These are phyloP conservation scores for Haberlea rhodopensis DNA, from an alignment of 257 asterid species.

Conservation along the genomic window DNA sequence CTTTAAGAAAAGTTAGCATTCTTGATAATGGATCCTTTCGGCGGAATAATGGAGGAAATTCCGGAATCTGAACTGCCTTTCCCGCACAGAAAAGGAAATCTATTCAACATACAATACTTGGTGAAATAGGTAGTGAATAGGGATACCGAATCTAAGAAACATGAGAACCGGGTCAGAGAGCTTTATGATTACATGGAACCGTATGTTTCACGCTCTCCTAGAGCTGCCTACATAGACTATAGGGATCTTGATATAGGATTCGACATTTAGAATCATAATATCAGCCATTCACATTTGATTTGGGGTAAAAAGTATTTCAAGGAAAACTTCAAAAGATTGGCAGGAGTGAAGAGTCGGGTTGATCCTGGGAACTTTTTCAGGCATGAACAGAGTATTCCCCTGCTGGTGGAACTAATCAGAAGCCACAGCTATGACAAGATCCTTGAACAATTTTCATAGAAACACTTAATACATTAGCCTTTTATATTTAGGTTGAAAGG, in stretches of 20 bases:
- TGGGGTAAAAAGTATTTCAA: conserved; percentile 20
- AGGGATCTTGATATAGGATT: conserved; percentile 19
- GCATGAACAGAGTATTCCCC: conserved; percentile 16
- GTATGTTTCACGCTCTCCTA: not conserved
- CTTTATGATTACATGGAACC: conserved; percentile 1
- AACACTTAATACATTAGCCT: too few species aligned
- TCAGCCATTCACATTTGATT: conserved; percentile 11
- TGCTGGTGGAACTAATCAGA: too few species aligned
- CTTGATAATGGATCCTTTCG: not conserved
- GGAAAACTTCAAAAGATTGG: conserved; percentile 4
- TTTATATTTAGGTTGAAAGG: too few species aligned
- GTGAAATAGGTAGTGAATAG: not conserved
- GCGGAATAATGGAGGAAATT: conserved; percentile 13
- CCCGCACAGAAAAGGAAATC: conserved; percentile 17
- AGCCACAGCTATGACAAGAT: too few species aligned
- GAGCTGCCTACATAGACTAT: conserved; percentile 7
- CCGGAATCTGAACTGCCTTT: conserved; percentile 5
- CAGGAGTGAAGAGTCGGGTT: not conserved
- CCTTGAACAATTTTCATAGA: too few species aligned
- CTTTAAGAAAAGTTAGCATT: not conserved
- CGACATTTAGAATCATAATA: not conserved
- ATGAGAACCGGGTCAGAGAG: not conserved
- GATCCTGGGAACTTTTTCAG: conserved; percentile 14
- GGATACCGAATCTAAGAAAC: not conserved
- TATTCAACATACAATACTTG: conserved; percentile 7